These are phyloP conservation scores for Zasmidium cellare DNA, from an alignment of 2,329 filamentous ascomycete genomes.

Conservation along the genomic window DNA sequence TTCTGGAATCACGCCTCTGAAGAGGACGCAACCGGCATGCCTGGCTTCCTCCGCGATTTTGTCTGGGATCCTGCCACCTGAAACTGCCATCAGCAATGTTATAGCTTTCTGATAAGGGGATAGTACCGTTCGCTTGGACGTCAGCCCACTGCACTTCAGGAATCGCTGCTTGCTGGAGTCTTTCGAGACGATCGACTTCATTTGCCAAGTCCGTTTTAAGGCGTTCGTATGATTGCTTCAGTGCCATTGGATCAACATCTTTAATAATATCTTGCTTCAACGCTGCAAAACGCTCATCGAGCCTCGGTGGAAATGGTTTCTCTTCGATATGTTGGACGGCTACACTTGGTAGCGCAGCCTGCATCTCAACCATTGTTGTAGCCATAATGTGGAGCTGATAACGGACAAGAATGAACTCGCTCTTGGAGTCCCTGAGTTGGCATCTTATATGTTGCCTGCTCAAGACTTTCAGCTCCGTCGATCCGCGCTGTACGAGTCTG, in stretches of 20 bases:
- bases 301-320: conserved; percentile 6
- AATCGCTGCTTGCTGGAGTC: conserved; percentile 6
- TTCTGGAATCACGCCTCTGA: conserved; percentile 8
- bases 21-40: conserved; percentile 6
- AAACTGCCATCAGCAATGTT: not conserved
- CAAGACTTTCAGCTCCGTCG: not conserved
- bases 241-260: conserved; percentile 3
- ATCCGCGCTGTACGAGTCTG: not conserved
- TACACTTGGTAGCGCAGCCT: not conserved
- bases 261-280: conserved; percentile 14
- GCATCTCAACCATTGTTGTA: not conserved
- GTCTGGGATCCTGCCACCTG: conserved; percentile 6
- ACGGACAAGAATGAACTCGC: not conserved
- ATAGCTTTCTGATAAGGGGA: not conserved
- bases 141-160: conserved; percentile 8
- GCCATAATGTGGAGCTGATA: not conserved
- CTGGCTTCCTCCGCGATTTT: not conserved
- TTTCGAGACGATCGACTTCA: conserved; percentile 6
- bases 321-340: not conserved
- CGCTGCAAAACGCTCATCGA: conserved; percentile 8
- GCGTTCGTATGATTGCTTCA: conserved; percentile 6
- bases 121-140: conserved; percentile 5
- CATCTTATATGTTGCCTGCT: not conserved
- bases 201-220: conserved; percentile 4
- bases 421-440: not conserved